Conservation (phyloP, 139 green algal species). For the Spirogloea muscicola region DNA sequence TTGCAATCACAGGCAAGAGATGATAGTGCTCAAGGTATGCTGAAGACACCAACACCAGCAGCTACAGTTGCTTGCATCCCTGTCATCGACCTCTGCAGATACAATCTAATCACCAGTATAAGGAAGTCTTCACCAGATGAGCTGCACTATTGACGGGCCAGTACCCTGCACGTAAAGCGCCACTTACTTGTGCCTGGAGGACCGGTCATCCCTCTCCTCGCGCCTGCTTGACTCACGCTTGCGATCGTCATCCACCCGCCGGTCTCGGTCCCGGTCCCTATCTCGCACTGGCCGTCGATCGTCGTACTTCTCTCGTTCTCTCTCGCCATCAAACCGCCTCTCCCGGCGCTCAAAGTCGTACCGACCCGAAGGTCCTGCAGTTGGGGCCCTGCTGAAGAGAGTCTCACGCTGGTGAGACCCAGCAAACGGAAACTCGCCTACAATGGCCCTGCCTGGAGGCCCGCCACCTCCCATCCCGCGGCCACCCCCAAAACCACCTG, state of each 20-base stretch:
- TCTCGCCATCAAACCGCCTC: not conserved
- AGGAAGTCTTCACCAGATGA: too few relatives aligned
- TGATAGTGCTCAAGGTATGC: not conserved
- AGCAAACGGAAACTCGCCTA: not conserved
- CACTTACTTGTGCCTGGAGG: not conserved
- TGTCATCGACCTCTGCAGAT: not conserved
- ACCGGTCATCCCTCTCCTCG: not conserved
- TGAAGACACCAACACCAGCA: not conserved
- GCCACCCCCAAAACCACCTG: not conserved
- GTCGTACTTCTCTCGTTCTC: slow-evolving; percentile 4
- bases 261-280: slow-evolving; percentile 11
- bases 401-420: not conserved
- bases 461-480: slow-evolving; percentile 1
- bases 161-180: too few relatives aligned
- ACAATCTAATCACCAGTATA: not conserved
- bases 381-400: not conserved
- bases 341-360: not conserved
- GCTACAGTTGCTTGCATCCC: slow-evolving; percentile 7
- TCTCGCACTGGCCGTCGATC: slow-evolving; percentile 1
- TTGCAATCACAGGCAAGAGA: not conserved
- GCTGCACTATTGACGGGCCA: too few relatives aligned
- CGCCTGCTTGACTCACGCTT: not conserved
- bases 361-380: not conserved
- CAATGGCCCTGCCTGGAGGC: not conserved
- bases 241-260: not conserved